phyloP scores from a whole-genome alignment of 805 yeast species.

The Candida germanica region DNA sequence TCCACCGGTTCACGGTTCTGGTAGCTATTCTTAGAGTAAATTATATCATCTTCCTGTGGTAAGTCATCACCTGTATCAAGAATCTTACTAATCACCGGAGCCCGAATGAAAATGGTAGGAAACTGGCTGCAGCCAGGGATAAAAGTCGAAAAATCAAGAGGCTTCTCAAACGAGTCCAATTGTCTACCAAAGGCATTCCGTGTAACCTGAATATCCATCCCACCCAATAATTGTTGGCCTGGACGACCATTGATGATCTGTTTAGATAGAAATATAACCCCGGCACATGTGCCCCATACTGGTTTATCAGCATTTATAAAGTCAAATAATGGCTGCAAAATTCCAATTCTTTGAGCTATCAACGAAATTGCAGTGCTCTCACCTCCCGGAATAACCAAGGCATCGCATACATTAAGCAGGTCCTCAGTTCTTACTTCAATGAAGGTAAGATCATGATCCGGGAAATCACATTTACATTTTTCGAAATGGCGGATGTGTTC shows the following conservation, averaged over 20 bases:
- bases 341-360: constrained; percentile 61
- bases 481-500: constrained; percentile 61
- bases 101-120: constrained; percentile 63
- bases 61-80: constrained; percentile 6
- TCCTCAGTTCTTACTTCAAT: constrained; percentile 50
- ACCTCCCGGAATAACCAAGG: constrained; percentile 70
- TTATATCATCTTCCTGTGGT: constrained; percentile 8
- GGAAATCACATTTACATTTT: constrained; percentile 19
- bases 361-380: constrained; percentile 69
- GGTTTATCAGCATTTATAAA: constrained; percentile 53
- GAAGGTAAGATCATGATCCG: constrained; percentile 25
- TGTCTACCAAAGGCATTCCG: constrained; percentile 83
- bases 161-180: constrained; percentile 56
- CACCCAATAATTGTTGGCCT: constrained; percentile 59
- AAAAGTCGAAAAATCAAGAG: constrained; percentile 42
- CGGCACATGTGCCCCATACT: constrained; percentile 88
- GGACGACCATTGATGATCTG: constrained; percentile 50
- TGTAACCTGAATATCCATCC: constrained; percentile 58
- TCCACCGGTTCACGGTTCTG: constrained; percentile 31
- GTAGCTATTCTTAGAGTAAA: constrained; percentile 22
- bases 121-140: constrained; percentile 41
- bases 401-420: constrained; percentile 52
- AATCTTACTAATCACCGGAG: constrained; percentile 57
- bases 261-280: constrained; percentile 63
- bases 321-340: constrained; percentile 51